Evolutionary conservation across 805 yeast genomes (phyloP).

Genomic region (Candida odintsovae): DNA sequence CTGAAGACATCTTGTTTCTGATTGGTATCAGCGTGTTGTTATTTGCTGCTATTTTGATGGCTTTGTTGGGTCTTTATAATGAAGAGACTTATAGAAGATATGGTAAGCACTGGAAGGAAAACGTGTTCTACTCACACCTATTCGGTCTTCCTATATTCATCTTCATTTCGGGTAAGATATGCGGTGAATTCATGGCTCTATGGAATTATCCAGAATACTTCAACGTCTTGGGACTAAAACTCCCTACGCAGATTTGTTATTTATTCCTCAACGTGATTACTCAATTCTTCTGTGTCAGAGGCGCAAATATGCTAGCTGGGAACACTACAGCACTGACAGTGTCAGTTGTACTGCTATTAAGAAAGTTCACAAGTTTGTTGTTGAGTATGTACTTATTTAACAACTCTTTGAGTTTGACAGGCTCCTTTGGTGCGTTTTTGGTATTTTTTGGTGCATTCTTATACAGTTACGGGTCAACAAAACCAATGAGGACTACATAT

Average conservation of each 20-base stretch:
- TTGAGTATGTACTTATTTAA: constrained; percentile 51
- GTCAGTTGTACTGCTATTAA: constrained; percentile 50
- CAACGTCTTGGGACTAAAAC: constrained; percentile 11
- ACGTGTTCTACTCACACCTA: constrained; percentile 54
- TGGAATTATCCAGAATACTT: constrained; percentile 17
- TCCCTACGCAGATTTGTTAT: constrained; percentile 25
- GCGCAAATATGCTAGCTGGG: constrained; percentile 60
- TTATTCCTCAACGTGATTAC: constrained; percentile 42
- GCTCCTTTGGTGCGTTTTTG: constrained; percentile 40
- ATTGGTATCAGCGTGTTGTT: constrained; percentile 33
- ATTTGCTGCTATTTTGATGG: constrained; percentile 44
- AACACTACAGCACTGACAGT: constrained; percentile 57
- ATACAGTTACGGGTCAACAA: constrained; percentile 31
- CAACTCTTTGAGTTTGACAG: constrained; percentile 33
- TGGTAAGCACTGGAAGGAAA: constrained; percentile 62
- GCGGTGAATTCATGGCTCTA: constrained; percentile 25
- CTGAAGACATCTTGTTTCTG: constrained; percentile 16
- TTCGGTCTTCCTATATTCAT: constrained; percentile 50
- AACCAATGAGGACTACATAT: constrained; percentile 18
- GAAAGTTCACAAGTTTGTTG: constrained; percentile 56
- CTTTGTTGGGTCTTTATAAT: constrained; percentile 52
- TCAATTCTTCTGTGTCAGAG: constrained; percentile 58
- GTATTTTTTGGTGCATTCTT: constrained; percentile 53
- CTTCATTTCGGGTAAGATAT: constrained; percentile 28
- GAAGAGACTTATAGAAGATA: constrained; percentile 44